phyloP scores from a whole-genome alignment of 1,284 basidiomycete species.

The Cutaneotrichosporon arboriforme region DNA sequence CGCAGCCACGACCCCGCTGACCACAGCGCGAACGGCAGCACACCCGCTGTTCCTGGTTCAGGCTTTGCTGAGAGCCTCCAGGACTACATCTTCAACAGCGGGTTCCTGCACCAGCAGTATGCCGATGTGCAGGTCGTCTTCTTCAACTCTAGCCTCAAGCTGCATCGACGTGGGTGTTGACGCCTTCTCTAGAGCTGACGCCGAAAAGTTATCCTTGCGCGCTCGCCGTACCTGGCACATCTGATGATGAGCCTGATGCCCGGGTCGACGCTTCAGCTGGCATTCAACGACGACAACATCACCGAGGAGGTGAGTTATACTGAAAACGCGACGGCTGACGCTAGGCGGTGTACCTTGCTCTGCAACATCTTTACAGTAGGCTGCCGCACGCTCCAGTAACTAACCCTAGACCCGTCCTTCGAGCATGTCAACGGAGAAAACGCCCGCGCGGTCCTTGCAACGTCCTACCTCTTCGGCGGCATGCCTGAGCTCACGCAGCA shows the following conservation, averaged over 20 bases:
- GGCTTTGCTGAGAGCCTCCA: slow-evolving; percentile 10
- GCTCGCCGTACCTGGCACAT: slow-evolving; percentile 76
- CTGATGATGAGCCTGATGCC: slow-evolving; percentile 61
- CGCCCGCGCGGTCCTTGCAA: slow-evolving; percentile 72
- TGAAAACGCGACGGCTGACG: neutral
- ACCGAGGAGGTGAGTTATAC: slow-evolving; percentile 64
- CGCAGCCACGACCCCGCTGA: no score
- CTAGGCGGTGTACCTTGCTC: slow-evolving; percentile 40
- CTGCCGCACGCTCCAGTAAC: neutral
- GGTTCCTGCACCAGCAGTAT: slow-evolving; percentile 38
- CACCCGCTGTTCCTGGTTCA: no score
- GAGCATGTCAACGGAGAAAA: slow-evolving; percentile 61
- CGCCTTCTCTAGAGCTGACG: neutral
- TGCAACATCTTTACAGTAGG: slow-evolving; percentile 43
- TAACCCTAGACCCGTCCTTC: slow-evolving; percentile 24
- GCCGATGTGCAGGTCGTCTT: slow-evolving; percentile 39
- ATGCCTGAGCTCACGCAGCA: slow-evolving; percentile 74
- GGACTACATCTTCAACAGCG: slow-evolving; percentile 34
- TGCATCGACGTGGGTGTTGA: slow-evolving; percentile 39
- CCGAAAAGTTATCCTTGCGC: slow-evolving; percentile 68
- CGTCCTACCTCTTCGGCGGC: slow-evolving; percentile 71
- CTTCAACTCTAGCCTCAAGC: slow-evolving; percentile 32
- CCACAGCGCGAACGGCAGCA: no score
- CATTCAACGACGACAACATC: slow-evolving; percentile 68
- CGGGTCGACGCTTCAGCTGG: slow-evolving; percentile 65